phyloP scores from a whole-genome alignment of 345 rosid species.

The Rhodamnia rubescens region DNA sequence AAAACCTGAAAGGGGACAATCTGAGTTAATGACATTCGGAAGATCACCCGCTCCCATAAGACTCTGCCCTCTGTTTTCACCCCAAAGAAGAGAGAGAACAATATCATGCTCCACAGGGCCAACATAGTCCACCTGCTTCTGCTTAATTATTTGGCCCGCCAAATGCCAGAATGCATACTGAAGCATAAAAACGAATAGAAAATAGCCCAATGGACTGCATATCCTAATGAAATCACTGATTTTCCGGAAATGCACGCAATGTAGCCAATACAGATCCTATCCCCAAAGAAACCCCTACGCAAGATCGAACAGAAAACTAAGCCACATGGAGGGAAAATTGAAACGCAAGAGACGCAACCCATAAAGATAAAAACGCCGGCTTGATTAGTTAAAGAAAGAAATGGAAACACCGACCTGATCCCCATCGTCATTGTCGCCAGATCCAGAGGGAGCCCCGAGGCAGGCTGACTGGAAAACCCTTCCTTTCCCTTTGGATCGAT shows the following conservation, averaged over 20 bases:
- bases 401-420: conserved; percentile 21
- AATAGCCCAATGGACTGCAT: background rate
- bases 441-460: conserved; percentile 54
- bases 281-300: background rate
- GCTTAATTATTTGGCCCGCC: background rate
- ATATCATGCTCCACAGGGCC: background rate
- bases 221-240: background rate
- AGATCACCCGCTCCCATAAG: background rate
- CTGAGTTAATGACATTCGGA: background rate
- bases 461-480: conserved; percentile 63
- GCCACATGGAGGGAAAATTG: background rate
- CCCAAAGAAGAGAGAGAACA: background rate
- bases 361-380: background rate
- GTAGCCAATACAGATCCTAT: background rate
- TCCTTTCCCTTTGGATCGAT: conserved; percentile 30
- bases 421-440: conserved; percentile 21
- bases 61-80: background rate
- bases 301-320: background rate
- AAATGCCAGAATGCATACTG: background rate
- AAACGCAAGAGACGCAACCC: background rate
- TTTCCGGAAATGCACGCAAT: background rate
- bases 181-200: background rate
- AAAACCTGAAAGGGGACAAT: conserved; percentile 20
- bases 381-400: background rate
- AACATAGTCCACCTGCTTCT: background rate